A percentile compares a stretch with the other conserved stretches of the same genome.
These are phyloP conservation scores for Solanum pinnatisectum DNA, from an alignment of 257 asterid genomes.

Conservation along the genomic window DNA sequence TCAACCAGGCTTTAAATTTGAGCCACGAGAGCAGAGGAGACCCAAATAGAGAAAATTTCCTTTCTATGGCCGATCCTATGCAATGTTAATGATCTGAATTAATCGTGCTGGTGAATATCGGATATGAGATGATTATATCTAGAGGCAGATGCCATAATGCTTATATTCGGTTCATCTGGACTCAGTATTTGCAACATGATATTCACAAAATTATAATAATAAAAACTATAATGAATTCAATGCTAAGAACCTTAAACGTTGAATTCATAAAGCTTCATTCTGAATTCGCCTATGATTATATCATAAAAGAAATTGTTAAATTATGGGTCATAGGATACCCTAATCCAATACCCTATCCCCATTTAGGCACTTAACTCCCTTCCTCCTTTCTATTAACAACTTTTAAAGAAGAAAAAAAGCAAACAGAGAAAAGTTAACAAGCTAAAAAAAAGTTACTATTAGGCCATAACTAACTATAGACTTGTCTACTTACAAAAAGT, in stretches of 20 bases:
- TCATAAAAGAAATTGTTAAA: not conserved
- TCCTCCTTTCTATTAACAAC: not conserved
- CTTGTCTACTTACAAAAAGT: not conserved
- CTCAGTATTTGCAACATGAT: not conserved
- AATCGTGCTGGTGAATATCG: accelerated
- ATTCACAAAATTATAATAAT: not conserved
- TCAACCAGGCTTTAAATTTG: not conserved
- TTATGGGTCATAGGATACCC: not conserved
- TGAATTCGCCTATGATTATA: not conserved
- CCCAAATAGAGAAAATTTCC: too few relatives aligned
- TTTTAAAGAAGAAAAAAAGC: not conserved
- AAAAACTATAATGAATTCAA: not conserved
- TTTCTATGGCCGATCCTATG: not conserved
- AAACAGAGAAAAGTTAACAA: not conserved
- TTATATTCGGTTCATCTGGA: not conserved
- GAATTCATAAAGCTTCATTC: not conserved
- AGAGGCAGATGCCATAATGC: not conserved
- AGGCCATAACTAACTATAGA: not conserved
- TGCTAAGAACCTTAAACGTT: not conserved
- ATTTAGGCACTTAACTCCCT: not conserved
- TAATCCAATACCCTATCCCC: not conserved
- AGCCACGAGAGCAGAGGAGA: not conserved
- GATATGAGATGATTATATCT: not conserved
- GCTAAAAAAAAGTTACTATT: not conserved
- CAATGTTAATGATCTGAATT: not conserved